Evolutionary conservation across 768 basidiomycete genomes (phyloP), one percentile per base, ranked within the genome.

Genomic region (Hemileccinum impolitum): DNA sequence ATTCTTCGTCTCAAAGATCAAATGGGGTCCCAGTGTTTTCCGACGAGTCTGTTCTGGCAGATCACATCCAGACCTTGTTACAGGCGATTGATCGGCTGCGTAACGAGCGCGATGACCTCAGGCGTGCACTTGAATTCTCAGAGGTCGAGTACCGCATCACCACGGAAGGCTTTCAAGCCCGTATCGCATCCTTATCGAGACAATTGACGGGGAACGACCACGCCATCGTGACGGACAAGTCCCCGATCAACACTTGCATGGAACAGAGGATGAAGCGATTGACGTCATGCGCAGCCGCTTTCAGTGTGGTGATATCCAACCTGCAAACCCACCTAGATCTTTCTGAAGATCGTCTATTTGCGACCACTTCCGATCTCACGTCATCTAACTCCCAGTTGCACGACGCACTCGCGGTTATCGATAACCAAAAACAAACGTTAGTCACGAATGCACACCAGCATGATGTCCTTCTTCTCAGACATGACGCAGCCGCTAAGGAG

Each of bases 81-180:
- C 65, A 65, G 23, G 81, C 87, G 2, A 71, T 87, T 37, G 78
- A 81, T n/a, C 79, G 87, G 30, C 70, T 90, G 39, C 81, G 88
- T 5, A 63, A 65, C 4, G 86, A 90, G 56, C 75, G 87, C 5
- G 83, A 90, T 53, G 70, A 66, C 39, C 73, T 88, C 23, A 75
- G 75, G 43, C 75, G 82, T 6, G 76, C 84, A 46, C 65, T 90
- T 13, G 75, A 85, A 42, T 91, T 90, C 65, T 69, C 85, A 46
- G 76, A 85, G 54, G 71, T 74, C 3, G 88, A 91, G 66, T 79
- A 80, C 21, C 78, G 72, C 54, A 85, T 87, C 57, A 70, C 80
- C 3, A 75, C 81, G 14, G 77, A 87, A 51, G 76, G 81, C 0
- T 64, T 85, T 41, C 75, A 83, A 58, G 70, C 72, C 30, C 78